A percentile compares a stretch with the other conserved stretches of the same genome.
Evolutionary conservation across 179 eudicot species (phyloP).

Genomic region (Corrigiola litoralis): DNA sequence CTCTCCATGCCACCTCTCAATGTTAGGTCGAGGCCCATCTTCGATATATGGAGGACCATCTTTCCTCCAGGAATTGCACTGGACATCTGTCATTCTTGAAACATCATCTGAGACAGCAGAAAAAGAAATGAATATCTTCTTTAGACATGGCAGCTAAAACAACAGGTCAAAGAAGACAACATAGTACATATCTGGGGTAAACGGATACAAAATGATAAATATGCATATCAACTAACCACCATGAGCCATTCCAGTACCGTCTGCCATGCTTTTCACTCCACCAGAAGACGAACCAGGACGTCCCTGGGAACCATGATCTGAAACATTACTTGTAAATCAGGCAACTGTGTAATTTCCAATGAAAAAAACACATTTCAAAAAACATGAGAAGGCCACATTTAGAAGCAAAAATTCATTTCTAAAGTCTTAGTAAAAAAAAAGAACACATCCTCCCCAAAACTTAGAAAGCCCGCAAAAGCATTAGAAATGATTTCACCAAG

Average conservation of each 20-base stretch:
- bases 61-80: constrained; percentile 51
- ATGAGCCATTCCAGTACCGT: constrained; percentile 32
- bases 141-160: background rate
- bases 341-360: background rate
- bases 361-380: background rate
- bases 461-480: background rate
- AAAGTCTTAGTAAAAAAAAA: background rate
- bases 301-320: constrained; percentile 43
- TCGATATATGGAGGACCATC: constrained; percentile 48
- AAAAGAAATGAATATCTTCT: background rate
- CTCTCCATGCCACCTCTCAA: constrained; percentile 81
- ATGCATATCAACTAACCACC: constrained; percentile 39
- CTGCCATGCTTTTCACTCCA: constrained; percentile 31
- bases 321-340: constrained; percentile 23
- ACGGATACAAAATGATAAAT: background rate
- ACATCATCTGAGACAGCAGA: constrained; percentile 27
- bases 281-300: constrained; percentile 70
- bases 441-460: background rate
- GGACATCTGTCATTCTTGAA: constrained; percentile 31
- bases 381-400: background rate
- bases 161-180: background rate
- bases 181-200: background rate
- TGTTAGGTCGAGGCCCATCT: constrained; percentile 47
- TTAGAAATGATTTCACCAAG: background rate
- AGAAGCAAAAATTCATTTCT: background rate